phyloP scores from a whole-genome alignment of 2,329 filamentous ascomycete genomes.

The Talaromyces islandicus region DNA sequence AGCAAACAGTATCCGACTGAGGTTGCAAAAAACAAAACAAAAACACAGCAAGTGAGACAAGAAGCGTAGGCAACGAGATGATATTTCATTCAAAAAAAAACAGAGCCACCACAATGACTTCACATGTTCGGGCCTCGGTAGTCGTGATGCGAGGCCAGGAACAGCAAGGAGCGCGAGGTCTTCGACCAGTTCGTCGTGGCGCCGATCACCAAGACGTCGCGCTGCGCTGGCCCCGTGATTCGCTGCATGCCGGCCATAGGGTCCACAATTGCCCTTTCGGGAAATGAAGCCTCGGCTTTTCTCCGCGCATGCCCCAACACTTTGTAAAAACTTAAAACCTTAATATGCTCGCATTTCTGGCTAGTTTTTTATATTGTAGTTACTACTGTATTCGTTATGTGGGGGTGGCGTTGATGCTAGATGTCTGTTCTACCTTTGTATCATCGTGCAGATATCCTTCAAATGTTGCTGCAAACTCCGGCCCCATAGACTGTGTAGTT shows the following conservation, averaged over 20 bases:
- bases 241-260: not conserved
- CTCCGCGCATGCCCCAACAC: not conserved
- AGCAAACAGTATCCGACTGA: not conserved
- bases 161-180: not conserved
- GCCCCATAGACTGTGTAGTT: not conserved
- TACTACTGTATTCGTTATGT: not conserved
- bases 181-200: no score
- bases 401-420: not conserved
- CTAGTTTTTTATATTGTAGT: no score
- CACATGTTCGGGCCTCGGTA: not conserved
- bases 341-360: no score
- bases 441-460: not conserved
- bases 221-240: not conserved
- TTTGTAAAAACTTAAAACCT: not conserved
- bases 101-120: not conserved
- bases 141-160: not conserved
- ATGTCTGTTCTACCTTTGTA: not conserved
- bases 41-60: not conserved
- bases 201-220: not conserved
- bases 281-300: not conserved
- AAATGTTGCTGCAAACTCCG: not conserved
- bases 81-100: not conserved
- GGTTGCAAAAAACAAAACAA: not conserved
- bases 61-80: not conserved
- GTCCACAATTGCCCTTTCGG: not conserved